Conservation (phyloP, 108 stramenopile genomes). For the Halocafeteria seosinensis region DNA sequence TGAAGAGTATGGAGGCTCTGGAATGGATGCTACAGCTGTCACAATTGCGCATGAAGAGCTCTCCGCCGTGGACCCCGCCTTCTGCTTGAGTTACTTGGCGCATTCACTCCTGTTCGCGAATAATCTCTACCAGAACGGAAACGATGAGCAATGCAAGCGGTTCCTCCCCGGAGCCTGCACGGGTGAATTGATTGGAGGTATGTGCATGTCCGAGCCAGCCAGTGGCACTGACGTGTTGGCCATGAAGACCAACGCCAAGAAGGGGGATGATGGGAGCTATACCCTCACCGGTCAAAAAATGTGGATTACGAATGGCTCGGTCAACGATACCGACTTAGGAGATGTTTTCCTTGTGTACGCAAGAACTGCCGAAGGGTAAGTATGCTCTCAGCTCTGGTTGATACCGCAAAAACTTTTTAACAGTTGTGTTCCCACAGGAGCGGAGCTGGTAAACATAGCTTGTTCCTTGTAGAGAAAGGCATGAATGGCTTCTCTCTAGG, state of each 20-base stretch:
- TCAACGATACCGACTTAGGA: constrained; percentile 60
- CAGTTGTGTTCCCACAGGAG: not conserved
- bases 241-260: constrained; percentile 63
- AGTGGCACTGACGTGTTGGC: constrained; percentile 93
- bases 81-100: constrained; percentile 85
- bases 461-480: constrained; percentile 85
- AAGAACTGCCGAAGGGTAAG: constrained; percentile 49
- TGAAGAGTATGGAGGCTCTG: constrained; percentile 73
- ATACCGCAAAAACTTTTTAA: not conserved
- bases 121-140: constrained; percentile 68
- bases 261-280: constrained; percentile 33
- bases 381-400: not conserved
- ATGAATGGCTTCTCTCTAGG: constrained; percentile 82
- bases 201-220: constrained; percentile 95
- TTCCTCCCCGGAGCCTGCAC: constrained; percentile 60
- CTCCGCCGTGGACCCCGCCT: constrained; percentile 79
- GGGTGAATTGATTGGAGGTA: constrained; percentile 71
- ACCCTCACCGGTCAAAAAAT: constrained; percentile 84
- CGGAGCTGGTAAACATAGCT: constrained; percentile 29
- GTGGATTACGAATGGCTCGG: constrained; percentile 98
- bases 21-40: constrained; percentile 70
- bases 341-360: constrained; percentile 91
- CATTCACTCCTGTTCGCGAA: constrained; percentile 65
- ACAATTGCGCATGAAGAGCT: constrained; percentile 52
- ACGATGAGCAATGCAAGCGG: constrained; percentile 47